Evolutionary conservation across 805 yeast species (phyloP).

Genomic region (Yarrowia keelungensis): DNA sequence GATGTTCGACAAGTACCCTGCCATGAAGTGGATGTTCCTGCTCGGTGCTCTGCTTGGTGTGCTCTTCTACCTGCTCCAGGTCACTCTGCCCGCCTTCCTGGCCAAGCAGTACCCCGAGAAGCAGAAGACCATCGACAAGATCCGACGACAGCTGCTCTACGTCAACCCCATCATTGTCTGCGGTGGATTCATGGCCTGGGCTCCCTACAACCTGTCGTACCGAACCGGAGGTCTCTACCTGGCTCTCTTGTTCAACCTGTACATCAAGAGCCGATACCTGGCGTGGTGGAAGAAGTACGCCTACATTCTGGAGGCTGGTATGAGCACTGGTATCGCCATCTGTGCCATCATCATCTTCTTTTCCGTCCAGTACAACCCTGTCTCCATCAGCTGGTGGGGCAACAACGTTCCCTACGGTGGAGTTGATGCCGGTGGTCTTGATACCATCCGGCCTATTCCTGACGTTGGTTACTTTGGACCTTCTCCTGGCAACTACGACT

Average conservation of each 20-base stretch:
- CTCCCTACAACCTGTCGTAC: slow-evolving; percentile 33
- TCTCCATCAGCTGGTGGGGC: slow-evolving; percentile 14
- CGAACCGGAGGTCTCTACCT: slow-evolving; percentile 31
- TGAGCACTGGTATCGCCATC: slow-evolving; percentile 32
- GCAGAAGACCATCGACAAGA: slow-evolving; percentile 12
- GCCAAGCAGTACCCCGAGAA: slow-evolving; percentile 13
- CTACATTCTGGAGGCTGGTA: slow-evolving; percentile 35
- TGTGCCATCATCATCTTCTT: slow-evolving; percentile 31
- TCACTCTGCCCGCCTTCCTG: slow-evolving; percentile 42
- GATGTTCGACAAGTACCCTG: slow-evolving; percentile 51
- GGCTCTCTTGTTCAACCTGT: slow-evolving; percentile 9
- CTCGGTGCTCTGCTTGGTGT: slow-evolving; percentile 45
- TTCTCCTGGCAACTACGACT: slow-evolving; percentile 17
- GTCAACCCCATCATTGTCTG: slow-evolving; percentile 33
- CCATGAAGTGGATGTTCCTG: slow-evolving; percentile 43
- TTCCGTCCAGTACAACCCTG: slow-evolving; percentile 33
- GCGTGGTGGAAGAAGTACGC: slow-evolving; percentile 35
- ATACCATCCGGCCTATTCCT: neutral
- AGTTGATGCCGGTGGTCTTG: neutral
- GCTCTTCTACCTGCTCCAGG: slow-evolving; percentile 20
- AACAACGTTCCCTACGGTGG: slow-evolving; percentile 11
- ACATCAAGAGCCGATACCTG: slow-evolving; percentile 30
- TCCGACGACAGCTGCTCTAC: slow-evolving; percentile 30
- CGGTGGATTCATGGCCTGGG: slow-evolving; percentile 26
- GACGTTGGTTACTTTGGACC: slow-evolving; percentile 22